A percentile compares a stretch with the other conserved stretches of the same genome.
These are phyloP conservation scores for Triglochin maritima DNA, from an alignment of 106 monocot species.

Conservation along the genomic window DNA sequence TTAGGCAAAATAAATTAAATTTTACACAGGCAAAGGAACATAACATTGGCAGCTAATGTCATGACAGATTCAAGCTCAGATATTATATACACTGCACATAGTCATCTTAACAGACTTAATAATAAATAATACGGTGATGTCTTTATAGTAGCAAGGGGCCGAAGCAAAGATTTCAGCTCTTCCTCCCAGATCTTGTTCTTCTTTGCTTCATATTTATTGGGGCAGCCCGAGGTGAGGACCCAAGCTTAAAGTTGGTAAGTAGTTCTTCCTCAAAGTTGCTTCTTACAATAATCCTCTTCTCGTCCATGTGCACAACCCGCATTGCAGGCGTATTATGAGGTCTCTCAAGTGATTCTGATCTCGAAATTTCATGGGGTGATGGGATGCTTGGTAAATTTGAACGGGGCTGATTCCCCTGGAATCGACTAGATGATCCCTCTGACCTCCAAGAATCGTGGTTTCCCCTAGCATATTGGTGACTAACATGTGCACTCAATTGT, in stretches of 20 bases:
- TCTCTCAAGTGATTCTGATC: background rate
- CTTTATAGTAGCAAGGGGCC: too few species aligned
- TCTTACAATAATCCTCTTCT: background rate
- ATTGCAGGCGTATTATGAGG: background rate
- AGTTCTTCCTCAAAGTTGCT: background rate
- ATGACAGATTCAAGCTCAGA: too few species aligned
- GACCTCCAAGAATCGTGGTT: background rate
- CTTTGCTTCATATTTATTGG: too few species aligned
- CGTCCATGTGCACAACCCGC: constrained; percentile 5
- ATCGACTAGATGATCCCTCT: background rate
- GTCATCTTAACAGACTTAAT: too few species aligned
- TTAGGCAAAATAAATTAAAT: too few species aligned
- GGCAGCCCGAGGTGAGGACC: too few species aligned
- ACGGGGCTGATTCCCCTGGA: background rate
- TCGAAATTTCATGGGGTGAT: background rate
- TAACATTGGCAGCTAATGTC: too few species aligned
- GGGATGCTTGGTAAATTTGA: background rate
- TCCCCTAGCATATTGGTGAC: background rate
- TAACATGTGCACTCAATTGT: background rate
- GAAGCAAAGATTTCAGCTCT: too few species aligned
- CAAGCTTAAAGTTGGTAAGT: background rate
- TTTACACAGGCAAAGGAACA: too few species aligned
- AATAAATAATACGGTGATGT: too few species aligned
- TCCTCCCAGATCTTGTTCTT: too few species aligned
- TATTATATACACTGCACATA: too few species aligned